phyloP scores from a whole-genome alignment of 768 basidiomycete species.

The Tylopilus felleus region DNA sequence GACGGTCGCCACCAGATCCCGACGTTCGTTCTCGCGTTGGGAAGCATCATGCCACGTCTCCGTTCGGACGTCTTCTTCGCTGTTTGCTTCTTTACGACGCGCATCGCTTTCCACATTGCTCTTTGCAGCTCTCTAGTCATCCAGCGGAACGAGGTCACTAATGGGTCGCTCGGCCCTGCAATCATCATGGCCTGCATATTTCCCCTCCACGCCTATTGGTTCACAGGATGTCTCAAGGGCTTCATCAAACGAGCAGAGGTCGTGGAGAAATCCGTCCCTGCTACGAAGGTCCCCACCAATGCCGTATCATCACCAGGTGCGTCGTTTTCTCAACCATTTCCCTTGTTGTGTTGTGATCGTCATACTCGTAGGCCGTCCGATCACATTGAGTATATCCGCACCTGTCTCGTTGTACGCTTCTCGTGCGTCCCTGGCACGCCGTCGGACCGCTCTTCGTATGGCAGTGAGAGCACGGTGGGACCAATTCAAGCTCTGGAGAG shows the following conservation, averaged over 20 bases:
- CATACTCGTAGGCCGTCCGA: conserved; percentile 14
- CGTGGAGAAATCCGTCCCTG: not conserved
- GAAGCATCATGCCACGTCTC: conserved; percentile 40
- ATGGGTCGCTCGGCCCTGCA: conserved; percentile 39
- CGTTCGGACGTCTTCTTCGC: conserved; percentile 52
- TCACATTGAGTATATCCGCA: conserved; percentile 6
- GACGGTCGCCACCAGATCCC: conserved; percentile 35
- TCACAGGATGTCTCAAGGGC: conserved; percentile 46
- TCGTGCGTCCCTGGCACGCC: conserved; percentile 26
- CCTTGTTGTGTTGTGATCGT: not conserved
- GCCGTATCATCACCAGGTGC: conserved; percentile 7
- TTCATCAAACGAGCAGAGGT: conserved; percentile 36
- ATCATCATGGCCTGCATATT: conserved; percentile 40
- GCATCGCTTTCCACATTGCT: conserved; percentile 45
- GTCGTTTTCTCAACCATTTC: not conserved
- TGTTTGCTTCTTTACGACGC: conserved; percentile 46
- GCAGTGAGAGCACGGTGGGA: conserved; percentile 30
- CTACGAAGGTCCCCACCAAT: conserved; percentile 1
- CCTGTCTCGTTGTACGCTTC: conserved; percentile 9
- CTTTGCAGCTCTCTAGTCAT: conserved; percentile 33
- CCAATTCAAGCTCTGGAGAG: conserved; percentile 26
- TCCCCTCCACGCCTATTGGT: conserved; percentile 54
- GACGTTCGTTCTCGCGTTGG: conserved; percentile 49
- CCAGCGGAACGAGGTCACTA: conserved; percentile 29
- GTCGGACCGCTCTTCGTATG: conserved; percentile 26